Conservation (phyloP, 805 yeast genomes). For the Spathaspora boniae region DNA sequence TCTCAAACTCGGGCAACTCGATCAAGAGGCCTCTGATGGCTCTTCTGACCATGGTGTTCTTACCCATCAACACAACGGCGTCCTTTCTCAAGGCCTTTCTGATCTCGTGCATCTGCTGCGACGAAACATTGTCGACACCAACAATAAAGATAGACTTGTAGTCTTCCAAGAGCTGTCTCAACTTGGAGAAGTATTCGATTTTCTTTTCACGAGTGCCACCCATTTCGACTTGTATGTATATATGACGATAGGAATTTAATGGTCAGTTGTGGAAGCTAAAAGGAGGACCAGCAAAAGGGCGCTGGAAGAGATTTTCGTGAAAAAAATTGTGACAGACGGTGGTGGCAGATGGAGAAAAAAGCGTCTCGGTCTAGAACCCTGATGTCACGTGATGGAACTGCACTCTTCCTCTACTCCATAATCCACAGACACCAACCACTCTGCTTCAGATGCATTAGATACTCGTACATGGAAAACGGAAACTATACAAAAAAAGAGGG, state of each 20-base stretch:
- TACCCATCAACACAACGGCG: slow-evolving; percentile 98
- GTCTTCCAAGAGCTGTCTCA: slow-evolving; percentile 92
- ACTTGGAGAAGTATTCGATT: slow-evolving; percentile 90
- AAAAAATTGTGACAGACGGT: too few relatives aligned
- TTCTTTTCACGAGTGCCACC: slow-evolving; percentile 99
- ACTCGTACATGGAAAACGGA: too few relatives aligned
- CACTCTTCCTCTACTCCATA: too few relatives aligned
- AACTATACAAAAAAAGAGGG: too few relatives aligned
- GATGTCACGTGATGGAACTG: too few relatives aligned
- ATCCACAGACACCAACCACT: too few relatives aligned
- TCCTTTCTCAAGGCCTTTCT: slow-evolving; percentile 94
- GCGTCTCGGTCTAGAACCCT: too few relatives aligned
- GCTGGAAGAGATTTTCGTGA: too few relatives aligned
- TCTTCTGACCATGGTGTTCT: slow-evolving; percentile 99
- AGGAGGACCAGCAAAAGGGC: neutral
- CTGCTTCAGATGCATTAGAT: too few relatives aligned
- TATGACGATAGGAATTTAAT: slow-evolving; percentile 89
- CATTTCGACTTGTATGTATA: slow-evolving; percentile 80
- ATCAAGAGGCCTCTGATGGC: slow-evolving; percentile 94
- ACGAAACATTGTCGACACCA: slow-evolving; percentile 99
- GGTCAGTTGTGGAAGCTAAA: slow-evolving; percentile 21
- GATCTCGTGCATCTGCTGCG: slow-evolving; percentile 99
- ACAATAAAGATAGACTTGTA: slow-evolving; percentile 98
- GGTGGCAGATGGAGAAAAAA: too few relatives aligned
- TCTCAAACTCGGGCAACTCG: slow-evolving; percentile 96